A percentile compares a stretch with the other conserved stretches of the same genome.
Evolutionary conservation across 257 asterid genomes (phyloP).

Genomic region (Orobanche coerulescens): DNA sequence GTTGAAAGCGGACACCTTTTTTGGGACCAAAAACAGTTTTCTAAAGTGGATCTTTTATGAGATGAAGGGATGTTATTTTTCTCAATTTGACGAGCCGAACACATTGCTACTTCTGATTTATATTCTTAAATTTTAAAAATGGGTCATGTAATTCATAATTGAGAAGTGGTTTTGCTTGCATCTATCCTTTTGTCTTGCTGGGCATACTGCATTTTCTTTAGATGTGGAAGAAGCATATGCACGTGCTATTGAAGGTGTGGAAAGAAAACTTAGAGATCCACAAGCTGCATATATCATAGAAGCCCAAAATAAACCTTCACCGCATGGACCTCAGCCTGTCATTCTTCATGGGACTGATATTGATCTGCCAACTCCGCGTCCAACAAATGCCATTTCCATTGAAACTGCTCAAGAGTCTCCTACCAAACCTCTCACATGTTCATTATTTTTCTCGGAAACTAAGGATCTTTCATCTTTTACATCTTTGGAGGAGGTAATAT

Average conservation of each 20-base stretch:
- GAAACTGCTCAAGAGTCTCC: slow-evolving; percentile 39
- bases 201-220: slow-evolving; percentile 25
- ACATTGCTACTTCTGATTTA: neutral
- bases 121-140: neutral
- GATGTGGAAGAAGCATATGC: slow-evolving; percentile 53
- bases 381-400: slow-evolving; percentile 33
- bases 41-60: too few relatives aligned
- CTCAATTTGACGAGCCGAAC: slow-evolving; percentile 6
- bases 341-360: slow-evolving; percentile 59
- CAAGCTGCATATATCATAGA: slow-evolving; percentile 67
- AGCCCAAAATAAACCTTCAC: slow-evolving; percentile 37
- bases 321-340: slow-evolving; percentile 42
- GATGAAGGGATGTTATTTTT: too few relatives aligned
- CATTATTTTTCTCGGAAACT: slow-evolving; percentile 43
- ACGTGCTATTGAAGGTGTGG: slow-evolving; percentile 53
- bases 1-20: too few relatives aligned
- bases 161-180: neutral
- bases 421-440: slow-evolving; percentile 44
- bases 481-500: slow-evolving; percentile 71
- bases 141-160: neutral
- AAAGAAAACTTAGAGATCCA: slow-evolving; percentile 58
- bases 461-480: slow-evolving; percentile 31
- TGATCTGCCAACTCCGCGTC: slow-evolving; percentile 39
- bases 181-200: slow-evolving; percentile 16
- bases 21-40: too few relatives aligned